Evolutionary conservation across 768 basidiomycete species (phyloP).

Genomic region (Rhodocollybia butyracea): DNA sequence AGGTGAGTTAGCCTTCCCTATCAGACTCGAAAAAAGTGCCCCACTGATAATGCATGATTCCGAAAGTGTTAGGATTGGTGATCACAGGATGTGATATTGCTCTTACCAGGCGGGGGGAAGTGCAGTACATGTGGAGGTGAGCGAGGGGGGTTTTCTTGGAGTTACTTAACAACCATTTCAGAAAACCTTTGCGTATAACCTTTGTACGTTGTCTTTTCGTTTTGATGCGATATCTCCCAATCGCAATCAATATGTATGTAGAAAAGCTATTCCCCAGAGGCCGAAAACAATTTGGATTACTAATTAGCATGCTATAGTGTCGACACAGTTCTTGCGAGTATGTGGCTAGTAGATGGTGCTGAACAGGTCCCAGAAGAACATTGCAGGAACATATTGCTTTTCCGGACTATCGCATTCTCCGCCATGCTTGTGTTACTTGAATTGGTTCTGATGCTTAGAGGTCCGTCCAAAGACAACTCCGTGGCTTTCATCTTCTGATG

Average conservation of each 20-base stretch:
- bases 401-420: neutral
- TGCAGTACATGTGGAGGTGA: neutral
- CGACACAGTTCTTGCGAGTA: neutral
- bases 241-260: constrained; percentile 1
- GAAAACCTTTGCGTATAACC: neutral
- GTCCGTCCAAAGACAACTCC: too few relatives aligned
- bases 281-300: neutral
- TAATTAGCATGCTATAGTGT: neutral
- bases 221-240: neutral
- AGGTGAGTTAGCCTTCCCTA: too few relatives aligned
- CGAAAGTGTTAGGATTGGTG: neutral
- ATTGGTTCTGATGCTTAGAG: constrained; percentile 4
- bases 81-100: neutral
- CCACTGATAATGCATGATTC: neutral
- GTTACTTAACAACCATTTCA: neutral
- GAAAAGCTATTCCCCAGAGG: too few relatives aligned
- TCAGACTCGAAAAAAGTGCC: too few relatives aligned
- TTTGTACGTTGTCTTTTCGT: neutral
- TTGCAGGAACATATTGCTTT: neutral
- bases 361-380: neutral
- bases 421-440: neutral
- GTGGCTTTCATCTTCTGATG: neutral
- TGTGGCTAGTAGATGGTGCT: neutral
- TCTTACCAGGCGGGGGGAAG: neutral
- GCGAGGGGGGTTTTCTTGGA: neutral